A percentile compares a stretch with the other conserved stretches of the same genome.
Conservation (phyloP, 768 basidiomycete genomes). For the Tylopilus balloui region DNA sequence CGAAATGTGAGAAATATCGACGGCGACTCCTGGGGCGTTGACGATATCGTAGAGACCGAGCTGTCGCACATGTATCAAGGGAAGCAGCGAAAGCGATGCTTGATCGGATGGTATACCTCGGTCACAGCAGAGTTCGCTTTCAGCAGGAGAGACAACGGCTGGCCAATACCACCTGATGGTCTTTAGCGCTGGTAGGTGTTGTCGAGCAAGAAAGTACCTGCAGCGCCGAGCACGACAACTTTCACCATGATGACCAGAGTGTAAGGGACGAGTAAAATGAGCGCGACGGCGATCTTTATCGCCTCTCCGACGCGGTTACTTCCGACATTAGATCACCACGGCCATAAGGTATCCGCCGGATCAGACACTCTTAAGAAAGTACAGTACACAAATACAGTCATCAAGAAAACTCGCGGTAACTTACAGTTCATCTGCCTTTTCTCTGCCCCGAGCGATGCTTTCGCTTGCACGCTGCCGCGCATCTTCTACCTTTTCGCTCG, state of each 20-base stretch:
- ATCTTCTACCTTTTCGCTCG: constrained; percentile 24
- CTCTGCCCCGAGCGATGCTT: neutral
- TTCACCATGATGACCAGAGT: constrained; percentile 40
- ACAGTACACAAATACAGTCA: neutral
- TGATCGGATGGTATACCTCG: constrained; percentile 43
- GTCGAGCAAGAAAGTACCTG: constrained; percentile 47
- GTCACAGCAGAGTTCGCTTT: constrained; percentile 82
- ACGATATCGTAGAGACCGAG: constrained; percentile 94
- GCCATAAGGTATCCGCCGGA: no score
- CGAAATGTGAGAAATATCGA: constrained; percentile 90
- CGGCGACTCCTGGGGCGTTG: constrained; percentile 95
- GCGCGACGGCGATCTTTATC: constrained; percentile 15
- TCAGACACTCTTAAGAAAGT: neutral
- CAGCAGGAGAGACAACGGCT: constrained; percentile 89
- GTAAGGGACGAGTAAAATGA: neutral
- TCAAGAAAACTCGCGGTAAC: no score
- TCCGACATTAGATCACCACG: constrained; percentile 11
- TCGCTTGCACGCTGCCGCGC: constrained; percentile 22
- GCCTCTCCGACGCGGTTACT: constrained; percentile 6
- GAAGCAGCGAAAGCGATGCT: neutral
- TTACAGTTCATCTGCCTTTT: neutral
- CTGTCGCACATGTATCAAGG: constrained; percentile 34
- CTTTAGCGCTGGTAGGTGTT: constrained; percentile 1
- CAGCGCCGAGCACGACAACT: constrained; percentile 95
- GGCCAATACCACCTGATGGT: constrained; percentile 84